Evolutionary conservation across 1,284 basidiomycete species (phyloP), one percentile per base, ranked within the genome.

Genomic region (Calocybe gambosa): DNA sequence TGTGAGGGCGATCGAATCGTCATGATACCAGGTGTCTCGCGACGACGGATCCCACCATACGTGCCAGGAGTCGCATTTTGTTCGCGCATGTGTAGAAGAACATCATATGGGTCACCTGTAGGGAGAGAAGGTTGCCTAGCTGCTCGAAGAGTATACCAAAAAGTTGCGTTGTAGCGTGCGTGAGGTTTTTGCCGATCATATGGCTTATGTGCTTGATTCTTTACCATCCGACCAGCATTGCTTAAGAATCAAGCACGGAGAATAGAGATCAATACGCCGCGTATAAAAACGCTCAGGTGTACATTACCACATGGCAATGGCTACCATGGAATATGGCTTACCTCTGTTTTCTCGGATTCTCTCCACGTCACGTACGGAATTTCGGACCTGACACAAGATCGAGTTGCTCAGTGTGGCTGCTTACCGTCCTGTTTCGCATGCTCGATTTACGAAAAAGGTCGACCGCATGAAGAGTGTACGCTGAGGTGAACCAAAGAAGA

Each of bases 351-450:
- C 37, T 39, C 20, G 9, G n/a, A 23, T 25, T 20, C 38, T 39
- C 21, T 39, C 38, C 23, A 39, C n/a, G 38, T 26, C 38, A 26
- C 25, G n/a, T 23, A 39, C 38, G 20, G 38, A 39, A 25, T 26
- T 13, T 26, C 38, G 38, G 38, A 16, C 38, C 38, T 39, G 25
- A 26, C 3, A 10, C 10, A 16, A 23, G 2, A 9, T 5, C 12
- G 7, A 34, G n/a, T 34, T 15, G n/a, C 31, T 34, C 31, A 34
- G 28, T 5, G 9, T 12, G 28, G 8, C 9, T 12, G 28, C 21
- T 23, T 23, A 23, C 7, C 3, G 7, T 29, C 10, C 28, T 29
- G 28, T 29, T n/a, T 34, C 31, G 31, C 31, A n/a, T 34, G 28
- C 28, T 29, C 13, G 10, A 9, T 29, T 2, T n/a, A n/a, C n/a